Conservation (phyloP, 2,329 filamentous ascomycete species). For the Arachnopeziza araneosa region DNA sequence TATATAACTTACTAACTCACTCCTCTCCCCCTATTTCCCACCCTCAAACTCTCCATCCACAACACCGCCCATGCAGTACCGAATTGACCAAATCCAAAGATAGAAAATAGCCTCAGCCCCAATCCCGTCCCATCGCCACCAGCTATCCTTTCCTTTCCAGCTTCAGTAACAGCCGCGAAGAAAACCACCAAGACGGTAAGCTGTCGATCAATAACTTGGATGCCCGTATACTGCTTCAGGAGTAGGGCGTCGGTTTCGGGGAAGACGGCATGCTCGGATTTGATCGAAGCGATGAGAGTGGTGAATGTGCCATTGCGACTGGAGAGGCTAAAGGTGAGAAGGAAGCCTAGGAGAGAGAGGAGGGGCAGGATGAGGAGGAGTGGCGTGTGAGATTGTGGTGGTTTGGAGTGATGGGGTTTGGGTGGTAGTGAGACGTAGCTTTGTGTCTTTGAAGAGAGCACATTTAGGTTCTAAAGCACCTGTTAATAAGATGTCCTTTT, state of each 20-base stretch:
- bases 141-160: not conserved
- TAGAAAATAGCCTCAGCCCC: conserved; percentile 17
- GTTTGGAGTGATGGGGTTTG: too few species aligned
- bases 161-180: conserved; percentile 20
- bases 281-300: conserved; percentile 8
- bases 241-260: conserved; percentile 15
- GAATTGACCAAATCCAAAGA: conserved; percentile 25
- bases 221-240: conserved; percentile 19
- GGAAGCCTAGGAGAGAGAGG: conserved; percentile 15
- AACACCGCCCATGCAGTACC: conserved; percentile 29
- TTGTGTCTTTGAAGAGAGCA: not conserved
- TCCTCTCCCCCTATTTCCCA: conserved; percentile 37
- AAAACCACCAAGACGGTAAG: conserved; percentile 21
- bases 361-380: conserved; percentile 12
- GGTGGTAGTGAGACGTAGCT: not conserved
- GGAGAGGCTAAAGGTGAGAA: conserved; percentile 14
- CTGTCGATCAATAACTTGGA: conserved; percentile 20
- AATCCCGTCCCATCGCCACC: not conserved
- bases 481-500: not conserved
- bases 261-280: conserved; percentile 11
- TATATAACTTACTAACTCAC: conserved; percentile 36
- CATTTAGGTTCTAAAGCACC: too few species aligned
- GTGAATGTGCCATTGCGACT: conserved; percentile 20
- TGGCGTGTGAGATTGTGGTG: not conserved
- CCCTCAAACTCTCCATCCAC: conserved; percentile 39